phyloP scores from a whole-genome alignment of 495 filamentous ascomycete species.

The Podospora pseudopauciseta region DNA sequence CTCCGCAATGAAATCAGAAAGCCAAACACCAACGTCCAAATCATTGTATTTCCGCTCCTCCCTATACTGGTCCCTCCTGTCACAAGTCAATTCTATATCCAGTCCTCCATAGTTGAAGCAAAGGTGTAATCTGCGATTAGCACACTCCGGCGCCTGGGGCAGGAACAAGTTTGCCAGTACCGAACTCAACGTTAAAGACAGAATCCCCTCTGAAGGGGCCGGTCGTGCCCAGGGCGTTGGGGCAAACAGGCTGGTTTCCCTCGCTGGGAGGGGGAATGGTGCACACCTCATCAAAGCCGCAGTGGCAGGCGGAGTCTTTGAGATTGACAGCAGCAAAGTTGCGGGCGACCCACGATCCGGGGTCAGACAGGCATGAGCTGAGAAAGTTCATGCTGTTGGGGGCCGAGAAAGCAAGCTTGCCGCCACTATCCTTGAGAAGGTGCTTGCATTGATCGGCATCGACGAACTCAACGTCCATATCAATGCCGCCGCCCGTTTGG shows the following conservation, averaged over 20 bases:
- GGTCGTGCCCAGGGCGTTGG: constrained; percentile 31
- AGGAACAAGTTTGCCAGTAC: constrained; percentile 22
- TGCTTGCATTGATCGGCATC: constrained; percentile 31
- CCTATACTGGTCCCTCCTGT: neutral
- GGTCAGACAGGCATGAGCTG: constrained; percentile 34
- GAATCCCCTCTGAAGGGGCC: constrained; percentile 11
- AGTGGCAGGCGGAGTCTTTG: constrained; percentile 34
- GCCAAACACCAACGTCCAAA: neutral
- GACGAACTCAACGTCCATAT: constrained; percentile 35
- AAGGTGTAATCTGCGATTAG: neutral
- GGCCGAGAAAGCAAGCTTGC: constrained; percentile 39
- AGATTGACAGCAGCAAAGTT: constrained; percentile 40
- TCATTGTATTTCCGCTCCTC: neutral
- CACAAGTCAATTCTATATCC: neutral
- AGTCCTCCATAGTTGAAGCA: neutral
- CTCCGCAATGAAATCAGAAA: neutral
- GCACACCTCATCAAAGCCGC: constrained; percentile 40
- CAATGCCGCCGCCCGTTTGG: constrained; percentile 34
- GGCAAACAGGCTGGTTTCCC: constrained; percentile 39
- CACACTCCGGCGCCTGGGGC: neutral
- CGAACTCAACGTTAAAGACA: constrained; percentile 40
- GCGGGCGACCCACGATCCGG: constrained; percentile 34
- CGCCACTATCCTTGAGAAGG: constrained; percentile 25
- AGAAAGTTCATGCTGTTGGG: constrained; percentile 46
- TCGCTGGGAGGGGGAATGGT: constrained; percentile 31